Conservation (phyloP, 495 filamentous ascomycete species). For the Neurospora sp. region DNA sequence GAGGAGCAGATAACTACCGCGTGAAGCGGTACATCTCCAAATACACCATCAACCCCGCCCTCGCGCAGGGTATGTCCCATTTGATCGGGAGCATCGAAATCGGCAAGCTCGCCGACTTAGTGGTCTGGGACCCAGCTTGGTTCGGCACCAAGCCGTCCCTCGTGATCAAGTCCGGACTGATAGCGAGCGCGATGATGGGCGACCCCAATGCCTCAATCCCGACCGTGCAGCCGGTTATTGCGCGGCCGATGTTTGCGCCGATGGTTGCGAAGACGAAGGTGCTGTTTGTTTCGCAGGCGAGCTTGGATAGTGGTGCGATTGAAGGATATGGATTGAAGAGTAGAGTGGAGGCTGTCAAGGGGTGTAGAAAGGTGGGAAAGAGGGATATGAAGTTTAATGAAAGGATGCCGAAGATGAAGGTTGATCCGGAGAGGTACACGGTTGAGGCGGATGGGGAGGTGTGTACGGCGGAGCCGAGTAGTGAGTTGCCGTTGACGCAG, state of each 20-base stretch:
- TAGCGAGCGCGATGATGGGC: constrained; percentile 81
- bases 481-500: constrained; percentile 70
- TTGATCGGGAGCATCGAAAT: constrained; percentile 79
- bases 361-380: constrained; percentile 75
- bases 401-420: constrained; percentile 78
- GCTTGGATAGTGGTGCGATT: constrained; percentile 54
- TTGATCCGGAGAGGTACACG: constrained; percentile 84
- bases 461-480: constrained; percentile 67
- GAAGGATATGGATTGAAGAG: constrained; percentile 65
- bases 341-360: constrained; percentile 68
- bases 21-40: constrained; percentile 93
- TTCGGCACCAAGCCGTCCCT: constrained; percentile 82
- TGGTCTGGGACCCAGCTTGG: constrained; percentile 75
- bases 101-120: constrained; percentile 86
- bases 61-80: constrained; percentile 90
- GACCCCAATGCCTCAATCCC: constrained; percentile 93
- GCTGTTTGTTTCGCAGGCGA: constrained; percentile 72
- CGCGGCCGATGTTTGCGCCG: constrained; percentile 79
- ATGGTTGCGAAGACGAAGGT: constrained; percentile 63
- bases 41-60: constrained; percentile 93
- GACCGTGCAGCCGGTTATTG: constrained; percentile 76
- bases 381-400: constrained; percentile 93
- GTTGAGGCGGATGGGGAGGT: constrained; percentile 80
- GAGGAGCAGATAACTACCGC: constrained; percentile 80
- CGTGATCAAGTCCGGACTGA: constrained; percentile 87